Conservation (phyloP, 75 land plant genomes). For the Larix kaempferi region DNA sequence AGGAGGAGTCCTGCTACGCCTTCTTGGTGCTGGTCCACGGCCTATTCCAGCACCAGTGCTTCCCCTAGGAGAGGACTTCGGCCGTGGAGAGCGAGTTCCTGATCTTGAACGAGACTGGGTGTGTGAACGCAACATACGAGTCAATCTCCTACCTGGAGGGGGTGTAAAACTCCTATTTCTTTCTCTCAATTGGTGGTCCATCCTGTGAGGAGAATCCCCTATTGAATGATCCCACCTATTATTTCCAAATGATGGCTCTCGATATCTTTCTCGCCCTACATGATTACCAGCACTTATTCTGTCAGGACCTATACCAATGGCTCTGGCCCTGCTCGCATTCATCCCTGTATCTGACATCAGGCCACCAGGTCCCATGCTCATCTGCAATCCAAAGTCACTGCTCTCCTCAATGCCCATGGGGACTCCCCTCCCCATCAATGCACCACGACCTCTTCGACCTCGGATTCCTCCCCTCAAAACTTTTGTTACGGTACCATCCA, state of each 20-base stretch:
- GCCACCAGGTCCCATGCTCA: constrained; percentile 8
- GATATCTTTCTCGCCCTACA: constrained; percentile 21
- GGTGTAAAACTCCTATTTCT: constrained; percentile 38
- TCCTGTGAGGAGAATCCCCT: constrained; percentile 13
- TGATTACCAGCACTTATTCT: constrained; percentile 6
- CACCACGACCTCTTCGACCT: constrained; percentile 15
- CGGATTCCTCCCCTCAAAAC: constrained; percentile 22
- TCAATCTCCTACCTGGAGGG: constrained; percentile 13
- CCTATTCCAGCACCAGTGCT: constrained; percentile 15
- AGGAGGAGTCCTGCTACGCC: constrained; percentile 35
- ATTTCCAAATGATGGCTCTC: constrained; percentile 22
- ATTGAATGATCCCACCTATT: constrained; percentile 14
- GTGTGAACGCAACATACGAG: constrained; percentile 17
- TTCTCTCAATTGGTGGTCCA: constrained; percentile 15
- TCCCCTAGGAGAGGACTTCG: constrained; percentile 34
- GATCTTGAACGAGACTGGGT: constrained; percentile 40
- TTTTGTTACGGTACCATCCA: constrained; percentile 56
- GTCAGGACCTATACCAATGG: constrained; percentile 11
- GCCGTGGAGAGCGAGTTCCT: constrained; percentile 34
- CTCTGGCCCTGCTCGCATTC: not conserved
- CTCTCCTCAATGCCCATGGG: constrained; percentile 22
- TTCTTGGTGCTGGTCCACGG: constrained; percentile 9
- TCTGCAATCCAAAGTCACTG: constrained; percentile 15
- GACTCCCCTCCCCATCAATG: constrained; percentile 19
- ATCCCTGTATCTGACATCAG: constrained; percentile 10